Base-by-base conservation (phyloP, 2,329 filamentous ascomycete genomes). In the Ilyonectria sp. region DNA sequence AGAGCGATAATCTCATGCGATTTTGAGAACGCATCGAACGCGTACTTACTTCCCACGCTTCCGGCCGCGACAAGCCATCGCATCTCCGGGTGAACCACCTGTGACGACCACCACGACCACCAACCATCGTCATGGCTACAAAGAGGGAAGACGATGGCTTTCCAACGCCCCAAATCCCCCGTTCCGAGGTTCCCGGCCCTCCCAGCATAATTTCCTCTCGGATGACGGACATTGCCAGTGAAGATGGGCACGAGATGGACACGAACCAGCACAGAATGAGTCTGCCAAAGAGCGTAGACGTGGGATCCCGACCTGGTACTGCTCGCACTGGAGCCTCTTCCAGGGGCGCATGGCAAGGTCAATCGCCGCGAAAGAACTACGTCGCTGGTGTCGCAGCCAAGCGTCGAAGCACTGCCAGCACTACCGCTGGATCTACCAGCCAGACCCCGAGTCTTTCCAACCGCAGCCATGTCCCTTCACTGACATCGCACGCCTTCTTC, bases 401-500 rank as follows among this genome's bases (percentile, higher is more conserved):
- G 72, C 79, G 84, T 62, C 77, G 77, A 21, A 86, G 84, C 60
- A 73, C 82, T 62, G 80, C 82, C 15, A 81, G 80, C 62, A 79
- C 84, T 33, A 84, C 79, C 19, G 86, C 79, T 78, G 90, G 81
- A 72, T 87, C 87, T 71, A 92, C 85, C 60, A 86, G 85, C 17
- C 76, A 75, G 58, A 68, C 79, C 23, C 74, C 77, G 3, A 95
- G 91, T 71, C 87, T 93, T 47, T 86, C 92, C 52, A 94, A 92
- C 78, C 89, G 92, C 76, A 96, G 93, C 47, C 96, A 99, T 85
- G 94, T 97, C 21, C 95, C 96, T 1, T 94, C 93, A 2, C 84
- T 99, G 60, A 92, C 94, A 3, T 94, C 94, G 17, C 93, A 95
- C 77, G 95, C 94, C 60, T 98, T 99, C 83, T 97, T 97, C 78